phyloP scores from a whole-genome alignment of 306 rosid species.

The Canavalia ensiformis region DNA sequence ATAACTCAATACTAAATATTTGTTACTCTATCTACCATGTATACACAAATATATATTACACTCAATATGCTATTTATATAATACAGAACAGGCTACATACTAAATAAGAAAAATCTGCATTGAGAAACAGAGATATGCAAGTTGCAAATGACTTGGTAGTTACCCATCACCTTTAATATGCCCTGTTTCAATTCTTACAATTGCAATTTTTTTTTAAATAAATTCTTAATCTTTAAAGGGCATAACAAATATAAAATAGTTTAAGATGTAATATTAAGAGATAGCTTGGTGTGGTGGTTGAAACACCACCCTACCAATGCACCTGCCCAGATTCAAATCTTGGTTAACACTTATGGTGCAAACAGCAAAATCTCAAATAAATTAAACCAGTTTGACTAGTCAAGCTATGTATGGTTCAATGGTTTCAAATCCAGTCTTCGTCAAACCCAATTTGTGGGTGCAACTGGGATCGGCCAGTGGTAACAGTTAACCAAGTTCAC shows the following conservation, averaged over 20 bases:
- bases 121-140: constrained; percentile 1
- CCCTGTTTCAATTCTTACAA: constrained; percentile 15
- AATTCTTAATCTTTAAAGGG: constrained; percentile 3
- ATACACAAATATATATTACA: not conserved
- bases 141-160: not conserved
- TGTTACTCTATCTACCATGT: not conserved
- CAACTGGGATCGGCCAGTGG: not conserved
- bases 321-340: constrained; percentile 23
- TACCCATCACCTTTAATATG: not conserved
- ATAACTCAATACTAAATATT: constrained; percentile 12
- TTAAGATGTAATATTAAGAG: constrained; percentile 11
- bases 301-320: constrained; percentile 15
- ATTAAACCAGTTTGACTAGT: constrained; percentile 10
- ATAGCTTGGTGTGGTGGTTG: not conserved
- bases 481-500: constrained; percentile 11
- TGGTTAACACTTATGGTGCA: not conserved
- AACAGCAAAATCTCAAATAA: not conserved
- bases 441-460: not conserved
- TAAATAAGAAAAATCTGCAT: not conserved
- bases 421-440: constrained; percentile 13
- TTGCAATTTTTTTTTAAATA: not conserved
- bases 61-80: constrained; percentile 7
- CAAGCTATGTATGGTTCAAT: not conserved
- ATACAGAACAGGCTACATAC: constrained; percentile 29
- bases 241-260: not conserved